phyloP scores from a whole-genome alignment of 441 rosid species.

The Geranium incanum region DNA sequence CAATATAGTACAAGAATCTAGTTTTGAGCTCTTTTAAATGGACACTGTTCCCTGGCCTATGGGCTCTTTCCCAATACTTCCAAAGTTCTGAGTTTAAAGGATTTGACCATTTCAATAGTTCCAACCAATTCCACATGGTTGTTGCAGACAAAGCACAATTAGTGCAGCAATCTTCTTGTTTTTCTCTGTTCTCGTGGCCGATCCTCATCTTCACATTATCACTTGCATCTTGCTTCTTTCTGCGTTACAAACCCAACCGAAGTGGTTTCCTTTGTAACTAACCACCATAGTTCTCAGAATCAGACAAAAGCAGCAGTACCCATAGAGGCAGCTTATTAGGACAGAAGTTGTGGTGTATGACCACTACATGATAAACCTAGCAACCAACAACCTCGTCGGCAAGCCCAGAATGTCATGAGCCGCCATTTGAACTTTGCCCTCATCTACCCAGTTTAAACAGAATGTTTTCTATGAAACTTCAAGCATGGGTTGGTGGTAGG shows the following conservation, averaged over 20 bases:
- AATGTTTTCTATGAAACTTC: background rate
- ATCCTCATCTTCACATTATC: conserved; percentile 4
- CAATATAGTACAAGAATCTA: background rate
- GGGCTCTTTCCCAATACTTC: conserved; percentile 3
- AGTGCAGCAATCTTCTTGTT: background rate
- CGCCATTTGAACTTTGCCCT: background rate
- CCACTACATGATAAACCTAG: background rate
- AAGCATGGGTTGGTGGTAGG: background rate
- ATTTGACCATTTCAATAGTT: background rate
- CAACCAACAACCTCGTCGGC: background rate
- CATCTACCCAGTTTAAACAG: background rate
- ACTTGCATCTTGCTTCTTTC: background rate
- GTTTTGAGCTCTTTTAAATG: background rate
- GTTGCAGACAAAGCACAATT: background rate
- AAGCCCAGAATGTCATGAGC: background rate
- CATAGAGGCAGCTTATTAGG: conserved; percentile 3
- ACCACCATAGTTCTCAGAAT: conserved; percentile 1
- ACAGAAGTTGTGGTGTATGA: background rate
- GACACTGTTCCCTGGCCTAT: background rate
- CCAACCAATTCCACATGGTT: background rate
- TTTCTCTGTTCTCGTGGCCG: conserved; percentile 3
- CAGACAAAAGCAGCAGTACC: conserved; percentile 7
- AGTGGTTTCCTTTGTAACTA: background rate
- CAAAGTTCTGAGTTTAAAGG: conserved; percentile 6
- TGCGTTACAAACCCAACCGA: background rate